Base-by-base conservation (phyloP, 371 early-diverging fungal species). In the Mucor plumbeus region DNA sequence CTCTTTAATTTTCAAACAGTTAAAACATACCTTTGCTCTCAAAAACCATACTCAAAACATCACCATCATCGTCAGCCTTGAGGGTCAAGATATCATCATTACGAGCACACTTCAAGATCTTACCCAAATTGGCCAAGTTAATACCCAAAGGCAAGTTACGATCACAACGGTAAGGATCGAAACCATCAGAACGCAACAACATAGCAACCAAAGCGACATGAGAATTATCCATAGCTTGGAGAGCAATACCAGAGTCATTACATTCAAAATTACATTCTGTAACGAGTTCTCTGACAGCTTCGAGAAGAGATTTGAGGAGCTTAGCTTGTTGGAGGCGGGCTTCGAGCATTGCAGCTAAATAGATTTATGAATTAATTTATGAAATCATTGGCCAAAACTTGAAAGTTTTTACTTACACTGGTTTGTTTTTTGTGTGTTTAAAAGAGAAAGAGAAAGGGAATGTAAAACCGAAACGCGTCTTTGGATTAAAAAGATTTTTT, bases 201-300 rank as follows among this genome's bases (percentile, higher is more conserved):
- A 98, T 88, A 34, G 96, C 87, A 9, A 96, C 96, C 61, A 99
- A 88, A 21, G 98, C 97, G 15, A 99, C 97, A 82, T 99, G 98
- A 43, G 97, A 92, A 85, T 91, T 94, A 84, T 99, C 99, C 98
- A 99, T 99, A 60, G 98, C 97, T 86, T 99, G 99, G n/a, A 99
- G 88, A 35, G 93, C 88, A 67, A 99, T 94, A 69, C 99, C 99
- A 44, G 91, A 84, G 69, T 97, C 97, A 58, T 88, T 93, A 82
- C 97, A 97, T 78, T 99, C 98, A 85, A 99, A 96, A 89, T 99
- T 99, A 77, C 93, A 95, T 77, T 99, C 97, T 19, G 90, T 88
- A 62, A 99, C 97, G 61, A 99, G 88, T 72, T 99, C 99, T 85
- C 95, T 96, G 82, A 99, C 83, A 63, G 99, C 96, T 74, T 99